phyloP scores from a whole-genome alignment of 192 early-diverging fungal genomes.

The Rhizophagus sp. region DNA sequence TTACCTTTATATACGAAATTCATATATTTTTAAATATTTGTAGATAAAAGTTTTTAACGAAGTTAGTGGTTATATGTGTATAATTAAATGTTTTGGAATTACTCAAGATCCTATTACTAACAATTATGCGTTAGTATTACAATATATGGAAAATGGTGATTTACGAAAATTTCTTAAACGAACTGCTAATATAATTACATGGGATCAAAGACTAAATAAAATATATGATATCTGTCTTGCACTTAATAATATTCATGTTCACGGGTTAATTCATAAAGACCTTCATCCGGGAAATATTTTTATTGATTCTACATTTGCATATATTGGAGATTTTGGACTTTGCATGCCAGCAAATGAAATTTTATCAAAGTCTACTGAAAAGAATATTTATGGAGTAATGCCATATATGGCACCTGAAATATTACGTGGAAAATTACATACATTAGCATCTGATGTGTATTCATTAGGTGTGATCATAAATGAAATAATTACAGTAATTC shows the following conservation, averaged over 20 bases:
- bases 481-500: neutral
- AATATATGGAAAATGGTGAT: too few species aligned
- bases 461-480: neutral
- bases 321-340: neutral
- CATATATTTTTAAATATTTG: too few species aligned
- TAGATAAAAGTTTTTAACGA: too few species aligned
- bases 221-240: too few species aligned
- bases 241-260: neutral
- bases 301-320: neutral
- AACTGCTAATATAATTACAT: too few species aligned
- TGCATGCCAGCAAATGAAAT: neutral
- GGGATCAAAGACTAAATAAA: too few species aligned
- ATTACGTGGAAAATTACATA: neutral
- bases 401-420: neutral
- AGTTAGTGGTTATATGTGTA: too few species aligned
- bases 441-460: conserved; percentile 1
- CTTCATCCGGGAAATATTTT: neutral
- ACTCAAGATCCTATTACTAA: too few species aligned
- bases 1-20: too few species aligned
- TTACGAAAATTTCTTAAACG: too few species aligned
- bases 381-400: neutral
- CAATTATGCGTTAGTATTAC: too few species aligned
- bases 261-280: neutral
- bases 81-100: too few species aligned
- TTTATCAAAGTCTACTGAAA: neutral